Percentiles rank a stretch among this genome's conserved stretches.
Conservation (phyloP, 192 early-diverging fungal species). For the Coemansia sp. region DNA sequence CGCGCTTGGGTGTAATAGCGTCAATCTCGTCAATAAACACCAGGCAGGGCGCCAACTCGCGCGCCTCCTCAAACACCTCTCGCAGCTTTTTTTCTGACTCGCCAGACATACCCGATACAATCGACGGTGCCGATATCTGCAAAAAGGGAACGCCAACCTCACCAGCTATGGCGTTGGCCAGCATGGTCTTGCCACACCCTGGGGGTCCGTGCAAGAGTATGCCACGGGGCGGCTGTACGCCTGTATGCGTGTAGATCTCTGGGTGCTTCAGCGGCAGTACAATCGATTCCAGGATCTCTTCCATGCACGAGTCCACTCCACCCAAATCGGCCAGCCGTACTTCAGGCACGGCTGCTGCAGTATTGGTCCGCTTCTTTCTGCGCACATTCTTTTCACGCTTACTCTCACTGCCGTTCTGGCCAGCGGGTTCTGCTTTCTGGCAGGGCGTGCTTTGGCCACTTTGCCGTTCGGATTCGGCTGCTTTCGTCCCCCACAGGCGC, state of each 20-base stretch:
- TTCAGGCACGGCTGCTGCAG: conserved; percentile 44
- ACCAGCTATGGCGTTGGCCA: conserved; percentile 96
- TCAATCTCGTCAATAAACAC: conserved; percentile 99
- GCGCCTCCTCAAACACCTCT: conserved; percentile 97
- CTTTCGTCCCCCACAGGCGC: conserved; percentile 31
- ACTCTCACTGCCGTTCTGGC: not conserved
- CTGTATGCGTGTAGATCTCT: conserved; percentile 87
- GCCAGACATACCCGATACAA: conserved; percentile 97
- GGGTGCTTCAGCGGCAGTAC: conserved; percentile 92
- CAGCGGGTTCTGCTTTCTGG: not conserved
- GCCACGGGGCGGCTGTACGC: conserved; percentile 91
- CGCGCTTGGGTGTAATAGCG: conserved; percentile 85
- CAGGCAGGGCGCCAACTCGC: conserved; percentile 79
- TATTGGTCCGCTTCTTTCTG: conserved; percentile 17
- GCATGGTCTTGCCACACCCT: conserved; percentile 93
- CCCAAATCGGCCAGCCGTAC: conserved; percentile 76
- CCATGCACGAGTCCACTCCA: conserved; percentile 88
- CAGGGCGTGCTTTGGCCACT: not conserved
- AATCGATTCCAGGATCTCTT: conserved; percentile 87
- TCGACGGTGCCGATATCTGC: conserved; percentile 89
- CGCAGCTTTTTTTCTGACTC: conserved; percentile 98
- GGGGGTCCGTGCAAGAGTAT: conserved; percentile 95
- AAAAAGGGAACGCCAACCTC: conserved; percentile 88
- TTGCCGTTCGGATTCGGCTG: conserved; percentile 9
- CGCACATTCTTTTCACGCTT: conserved; percentile 6